phyloP scores from a whole-genome alignment of 2,329 filamentous ascomycete species.

The Aureobasidium musti region DNA sequence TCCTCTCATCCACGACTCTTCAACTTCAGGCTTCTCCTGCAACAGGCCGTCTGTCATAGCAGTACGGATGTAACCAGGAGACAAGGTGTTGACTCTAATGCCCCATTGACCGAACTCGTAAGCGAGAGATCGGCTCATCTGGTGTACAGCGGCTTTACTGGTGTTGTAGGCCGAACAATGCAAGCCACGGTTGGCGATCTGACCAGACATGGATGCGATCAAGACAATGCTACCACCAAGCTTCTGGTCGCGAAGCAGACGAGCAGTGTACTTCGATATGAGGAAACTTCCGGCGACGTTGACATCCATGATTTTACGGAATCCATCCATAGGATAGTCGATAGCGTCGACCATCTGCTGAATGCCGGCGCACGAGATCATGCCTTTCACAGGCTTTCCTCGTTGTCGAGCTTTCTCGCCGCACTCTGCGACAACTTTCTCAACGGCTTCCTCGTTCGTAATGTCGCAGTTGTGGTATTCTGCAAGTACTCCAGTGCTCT shows the following conservation, averaged over 20 bases:
- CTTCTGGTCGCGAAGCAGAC: constrained; percentile 42
- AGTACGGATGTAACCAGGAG: constrained; percentile 41
- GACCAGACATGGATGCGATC: constrained; percentile 68
- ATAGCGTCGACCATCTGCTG: constrained; percentile 42
- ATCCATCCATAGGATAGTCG: constrained; percentile 41
- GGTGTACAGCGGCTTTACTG: constrained; percentile 40
- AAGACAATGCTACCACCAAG: constrained; percentile 38
- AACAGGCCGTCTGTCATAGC: constrained; percentile 43
- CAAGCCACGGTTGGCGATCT: constrained; percentile 68
- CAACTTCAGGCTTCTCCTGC: constrained; percentile 52
- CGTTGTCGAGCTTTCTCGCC: constrained; percentile 42
- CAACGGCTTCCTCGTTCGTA: constrained; percentile 43
- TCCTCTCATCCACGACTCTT: constrained; percentile 57
- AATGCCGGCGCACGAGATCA: constrained; percentile 48
- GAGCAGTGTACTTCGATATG: constrained; percentile 43
- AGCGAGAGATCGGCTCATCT: constrained; percentile 43
- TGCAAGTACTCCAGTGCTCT: constrained; percentile 64
- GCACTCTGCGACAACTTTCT: constrained; percentile 42
- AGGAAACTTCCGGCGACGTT: constrained; percentile 45
- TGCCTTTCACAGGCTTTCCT: constrained; percentile 50
- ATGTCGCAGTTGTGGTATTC: constrained; percentile 43
- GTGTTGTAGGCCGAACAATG: constrained; percentile 35
- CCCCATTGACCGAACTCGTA: constrained; percentile 39
- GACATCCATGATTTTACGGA: constrained; percentile 43
- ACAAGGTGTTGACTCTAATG: constrained; percentile 41